A percentile compares a stretch with the other conserved stretches of the same genome.
These are phyloP conservation scores for Aspergillus ostianus DNA, from an alignment of 495 filamentous ascomycete genomes.

Conservation along the genomic window DNA sequence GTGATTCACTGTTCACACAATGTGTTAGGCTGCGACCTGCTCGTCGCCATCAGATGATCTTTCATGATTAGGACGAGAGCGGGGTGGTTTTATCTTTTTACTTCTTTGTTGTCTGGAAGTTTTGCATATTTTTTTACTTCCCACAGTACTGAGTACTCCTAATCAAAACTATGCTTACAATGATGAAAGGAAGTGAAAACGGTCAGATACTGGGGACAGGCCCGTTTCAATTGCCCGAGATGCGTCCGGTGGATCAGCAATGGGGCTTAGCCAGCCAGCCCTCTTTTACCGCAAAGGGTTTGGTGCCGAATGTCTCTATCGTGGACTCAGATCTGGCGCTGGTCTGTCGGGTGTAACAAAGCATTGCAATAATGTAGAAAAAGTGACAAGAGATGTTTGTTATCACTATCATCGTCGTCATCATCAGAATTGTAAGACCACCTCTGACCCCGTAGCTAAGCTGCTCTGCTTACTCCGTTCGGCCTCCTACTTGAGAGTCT, in stretches of 20 bases:
- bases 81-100: too few species aligned
- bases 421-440: too few species aligned
- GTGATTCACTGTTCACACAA: too few species aligned
- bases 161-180: too few species aligned
- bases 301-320: neutral
- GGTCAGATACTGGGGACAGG: neutral
- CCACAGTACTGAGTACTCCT: too few species aligned
- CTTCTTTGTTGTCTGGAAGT: too few species aligned
- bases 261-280: constrained; percentile 19
- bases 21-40: neutral
- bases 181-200: neutral
- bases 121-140: too few species aligned
- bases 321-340: neutral
- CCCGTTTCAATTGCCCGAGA: constrained; percentile 6
- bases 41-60: neutral
- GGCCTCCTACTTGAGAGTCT: too few species aligned
- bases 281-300: neutral
- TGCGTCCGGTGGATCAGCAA: constrained; percentile 18
- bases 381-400: neutral
- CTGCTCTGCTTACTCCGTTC: neutral
- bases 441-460: neutral
- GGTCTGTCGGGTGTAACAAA: neutral
- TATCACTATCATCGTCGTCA: neutral
- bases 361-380: too few species aligned
- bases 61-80: neutral